Conservation (phyloP, 257 asterid species). For the Dorcoceras hygrometricum region DNA sequence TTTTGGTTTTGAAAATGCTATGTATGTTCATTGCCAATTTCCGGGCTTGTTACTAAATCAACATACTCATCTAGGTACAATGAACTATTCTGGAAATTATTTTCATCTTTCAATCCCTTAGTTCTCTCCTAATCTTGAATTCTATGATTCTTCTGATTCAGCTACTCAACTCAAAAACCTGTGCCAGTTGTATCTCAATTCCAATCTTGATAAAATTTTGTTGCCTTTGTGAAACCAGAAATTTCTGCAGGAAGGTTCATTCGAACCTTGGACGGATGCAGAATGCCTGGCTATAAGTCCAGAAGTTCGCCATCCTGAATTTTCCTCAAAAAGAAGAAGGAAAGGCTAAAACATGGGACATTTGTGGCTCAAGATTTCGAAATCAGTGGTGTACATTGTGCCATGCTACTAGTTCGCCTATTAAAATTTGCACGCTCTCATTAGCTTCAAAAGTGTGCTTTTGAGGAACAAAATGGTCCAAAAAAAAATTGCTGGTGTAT, state of each 20-base stretch:
- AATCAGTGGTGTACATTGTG: neutral
- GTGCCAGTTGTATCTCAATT: neutral
- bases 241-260: constrained; percentile 25
- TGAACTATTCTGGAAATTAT: too few relatives aligned
- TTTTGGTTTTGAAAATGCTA: too few relatives aligned
- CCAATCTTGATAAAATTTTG: neutral
- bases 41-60: neutral
- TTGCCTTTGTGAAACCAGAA: constrained; percentile 20
- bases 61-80: neutral
- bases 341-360: neutral
- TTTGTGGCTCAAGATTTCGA: neutral
- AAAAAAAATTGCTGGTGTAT: neutral
- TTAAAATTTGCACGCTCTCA: neutral
- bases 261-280: constrained; percentile 30
- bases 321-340: neutral
- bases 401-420: neutral
- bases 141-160: neutral
- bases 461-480: constrained; percentile 16
- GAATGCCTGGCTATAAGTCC: constrained; percentile 22
- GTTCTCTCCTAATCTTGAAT: neutral
- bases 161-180: neutral
- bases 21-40: too few relatives aligned
- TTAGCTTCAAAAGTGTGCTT: constrained; percentile 13
- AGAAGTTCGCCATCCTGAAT: neutral
- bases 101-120: constrained; percentile 1